Evolutionary conservation across 148 eudicot genomes (phyloP), one percentile per base, ranked within the genome.

Genomic region (Cornus florida): DNA sequence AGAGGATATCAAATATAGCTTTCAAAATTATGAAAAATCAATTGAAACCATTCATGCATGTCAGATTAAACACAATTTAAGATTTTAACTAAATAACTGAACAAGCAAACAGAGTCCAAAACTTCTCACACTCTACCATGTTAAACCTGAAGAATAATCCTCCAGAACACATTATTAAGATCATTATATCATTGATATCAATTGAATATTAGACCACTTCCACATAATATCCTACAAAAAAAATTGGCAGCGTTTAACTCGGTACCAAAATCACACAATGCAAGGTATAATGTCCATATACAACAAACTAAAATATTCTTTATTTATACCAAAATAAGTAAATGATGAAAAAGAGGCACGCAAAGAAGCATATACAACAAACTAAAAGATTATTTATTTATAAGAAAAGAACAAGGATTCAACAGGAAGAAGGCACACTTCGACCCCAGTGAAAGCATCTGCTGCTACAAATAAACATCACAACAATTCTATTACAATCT

Each of bases 61-160:
- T 35, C 5, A 35, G 38, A 35, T 35, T 35, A 35, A 59, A 65
- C 60, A 5, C 39, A 4, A 20, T 19, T 28, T 7, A 57, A 7
- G n/a, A 24, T 70, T 33, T 11, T 16, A 73, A 83, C 91, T 72
- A 78, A 82, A 86, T 86, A 67, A 84, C 82, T 5, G 86, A 87
- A 46, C 28, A 28, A 28, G 28, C 28, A 28, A 28, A 28, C 28
- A 28, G 28, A 28, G 28, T 28, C 28, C 28, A 28, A 28, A 28
- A 28, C 28, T 28, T 28, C 28, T 28, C 28, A 28, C 28, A 28
- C 28, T 28, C 28, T 0, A 28, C 0, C 28, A 28, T 28, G 28
- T 28, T 28, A 28, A 28, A 28, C 28, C 28, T 28, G 28, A 28
- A 28, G 28, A 28, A 28, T 28, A 28, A 28, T 28, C 28, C 28